Base-by-base conservation (phyloP, 257 asterid species). In the Cinchona pubescens region DNA sequence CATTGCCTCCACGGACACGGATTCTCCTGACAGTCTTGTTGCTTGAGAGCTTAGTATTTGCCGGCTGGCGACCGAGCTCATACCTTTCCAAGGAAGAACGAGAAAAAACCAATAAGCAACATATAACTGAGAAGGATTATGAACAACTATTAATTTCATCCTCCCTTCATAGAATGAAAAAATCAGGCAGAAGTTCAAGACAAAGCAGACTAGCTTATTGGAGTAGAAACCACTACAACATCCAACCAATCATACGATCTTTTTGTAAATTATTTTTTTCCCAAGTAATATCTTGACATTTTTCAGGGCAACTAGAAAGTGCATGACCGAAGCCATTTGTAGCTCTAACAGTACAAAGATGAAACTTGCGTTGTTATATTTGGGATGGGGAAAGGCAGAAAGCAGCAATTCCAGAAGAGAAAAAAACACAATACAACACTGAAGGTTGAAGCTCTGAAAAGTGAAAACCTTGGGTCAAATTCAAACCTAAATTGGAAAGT, bases 61-160 rank as follows among this genome's bases (percentile, higher is more conserved):
- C 85, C 48, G 87, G 83, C 76, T 80, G 87, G 23, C 87, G 84
- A 43, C 87, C 87, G 48, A 84, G 87, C 79, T 84, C 87, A 43
- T 84, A 84, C 85, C 85, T 83, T 70, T 53, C 3, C 18, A 21
- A n/a, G 5, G 18, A 19, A 63, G 23, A 21, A 19, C 4, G 0
- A 25, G 58, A 51, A 40, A 32, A 12, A 13, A 12, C 3, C 11
- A 15, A 53, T 40, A 14, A 14, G 30, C 18, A 67, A 67, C n/a
- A 42, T 14, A 13, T 8, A 37, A 32, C 15, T 8, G 40, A 8
- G 8, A 65, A 65, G 27, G 7, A 40, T 40, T 40, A 40, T 40
- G 1, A 40, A 40, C 45, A 40, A 40, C 5, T 10, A 40, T 4
- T 4, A 2, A 40, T 40, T 40, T 40, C 3, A 40, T 40, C 45